Percentiles rank a stretch among this genome's conserved stretches.
Conservation (phyloP, 352 stramenopile species). For the Globisporangium megalacanthum region DNA sequence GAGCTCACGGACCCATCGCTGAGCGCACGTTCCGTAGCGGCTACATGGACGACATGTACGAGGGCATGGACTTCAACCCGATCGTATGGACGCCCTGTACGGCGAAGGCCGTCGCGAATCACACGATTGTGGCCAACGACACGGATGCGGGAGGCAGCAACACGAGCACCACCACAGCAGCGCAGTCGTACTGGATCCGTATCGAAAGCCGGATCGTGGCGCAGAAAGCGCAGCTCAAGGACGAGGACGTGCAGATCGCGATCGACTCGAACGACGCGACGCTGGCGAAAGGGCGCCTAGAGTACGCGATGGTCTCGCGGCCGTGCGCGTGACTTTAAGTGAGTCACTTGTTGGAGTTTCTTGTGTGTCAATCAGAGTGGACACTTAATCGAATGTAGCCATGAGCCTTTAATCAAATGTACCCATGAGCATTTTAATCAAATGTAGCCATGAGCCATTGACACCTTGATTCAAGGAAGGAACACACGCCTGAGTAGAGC, state of each 20-base stretch:
- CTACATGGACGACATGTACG: constrained; percentile 21
- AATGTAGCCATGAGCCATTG: no score
- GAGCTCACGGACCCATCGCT: not conserved
- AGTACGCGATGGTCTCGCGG: constrained; percentile 23
- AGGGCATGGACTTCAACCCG: constrained; percentile 17
- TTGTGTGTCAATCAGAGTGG: not conserved
- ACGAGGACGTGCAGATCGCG: constrained; percentile 23
- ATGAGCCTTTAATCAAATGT: no score
- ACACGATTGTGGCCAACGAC: no score
- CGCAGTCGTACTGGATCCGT: constrained; percentile 18
- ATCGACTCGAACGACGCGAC: constrained; percentile 24
- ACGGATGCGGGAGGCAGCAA: no score
- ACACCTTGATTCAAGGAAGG: no score
- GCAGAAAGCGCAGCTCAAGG: constrained; percentile 8
- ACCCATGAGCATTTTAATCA: no score
- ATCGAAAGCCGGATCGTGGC: constrained; percentile 21
- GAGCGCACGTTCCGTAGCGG: constrained; percentile 13
- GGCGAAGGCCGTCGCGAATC: no score
- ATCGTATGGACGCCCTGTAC: constrained; percentile 25
- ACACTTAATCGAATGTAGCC: no score
- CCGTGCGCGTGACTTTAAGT: constrained; percentile 10
- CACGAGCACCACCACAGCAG: not conserved
- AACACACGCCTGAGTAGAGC: no score
- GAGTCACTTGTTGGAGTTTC: not conserved
- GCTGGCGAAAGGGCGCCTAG: constrained; percentile 17